Evolutionary conservation across 2,329 filamentous ascomycete species (phyloP).

Genomic region (Fusarium sp.): DNA sequence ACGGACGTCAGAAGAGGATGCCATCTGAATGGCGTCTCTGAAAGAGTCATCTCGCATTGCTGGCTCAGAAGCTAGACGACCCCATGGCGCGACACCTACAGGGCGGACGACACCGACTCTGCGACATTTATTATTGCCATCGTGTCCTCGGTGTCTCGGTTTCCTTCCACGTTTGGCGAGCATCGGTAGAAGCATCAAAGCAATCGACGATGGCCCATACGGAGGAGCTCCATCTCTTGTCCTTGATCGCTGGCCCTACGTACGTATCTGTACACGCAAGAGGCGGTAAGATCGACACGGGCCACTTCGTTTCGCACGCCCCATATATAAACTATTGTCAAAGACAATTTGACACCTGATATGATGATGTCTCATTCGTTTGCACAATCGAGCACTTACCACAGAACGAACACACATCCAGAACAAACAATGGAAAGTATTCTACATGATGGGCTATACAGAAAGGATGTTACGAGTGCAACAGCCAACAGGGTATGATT

Average conservation of each 20-base stretch:
- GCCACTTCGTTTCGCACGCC: constrained; percentile 13
- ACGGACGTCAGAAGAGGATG: constrained; percentile 27
- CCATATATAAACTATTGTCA: constrained; percentile 1
- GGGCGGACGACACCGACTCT: constrained; percentile 28
- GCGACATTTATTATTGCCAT: constrained; percentile 19
- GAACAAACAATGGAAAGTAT: constrained; percentile 2
- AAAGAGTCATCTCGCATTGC: constrained; percentile 8
- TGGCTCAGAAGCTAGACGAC: constrained; percentile 14
- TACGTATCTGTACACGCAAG: constrained; percentile 4
- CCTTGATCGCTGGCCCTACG: not conserved
- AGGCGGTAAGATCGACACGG: constrained; percentile 20
- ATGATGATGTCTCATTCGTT: constrained; percentile 8
- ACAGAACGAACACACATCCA: constrained; percentile 5
- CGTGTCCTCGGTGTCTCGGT: not conserved
- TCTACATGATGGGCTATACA: not conserved
- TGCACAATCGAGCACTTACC: constrained; percentile 3
- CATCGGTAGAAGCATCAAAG: constrained; percentile 21
- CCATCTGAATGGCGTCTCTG: not conserved
- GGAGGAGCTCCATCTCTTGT: constrained; percentile 5
- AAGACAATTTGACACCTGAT: not conserved
- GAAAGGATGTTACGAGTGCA: not conserved
- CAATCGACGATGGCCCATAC: constrained; percentile 22
- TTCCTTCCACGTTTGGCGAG: constrained; percentile 21
- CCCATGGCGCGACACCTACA: constrained; percentile 17
- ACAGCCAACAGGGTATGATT: not conserved